These are phyloP conservation scores for Aspergillus tanneri DNA, from an alignment of 2,329 filamentous ascomycete species.

Conservation along the genomic window DNA sequence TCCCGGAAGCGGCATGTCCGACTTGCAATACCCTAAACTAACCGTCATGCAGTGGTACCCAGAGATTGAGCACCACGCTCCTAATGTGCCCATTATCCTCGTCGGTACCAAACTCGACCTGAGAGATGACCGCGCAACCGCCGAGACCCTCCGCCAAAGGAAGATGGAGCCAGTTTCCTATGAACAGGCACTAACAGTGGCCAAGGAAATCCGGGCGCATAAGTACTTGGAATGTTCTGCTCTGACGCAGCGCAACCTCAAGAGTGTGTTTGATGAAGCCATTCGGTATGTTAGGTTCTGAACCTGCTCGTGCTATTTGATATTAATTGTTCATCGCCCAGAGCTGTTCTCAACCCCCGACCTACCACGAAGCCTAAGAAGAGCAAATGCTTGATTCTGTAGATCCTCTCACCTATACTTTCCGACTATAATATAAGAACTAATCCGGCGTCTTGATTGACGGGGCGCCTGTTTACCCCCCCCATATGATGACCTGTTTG, in stretches of 20 bases:
- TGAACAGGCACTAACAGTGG: slow-evolving; percentile 82
- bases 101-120: slow-evolving; percentile 97
- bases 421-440: slow-evolving; percentile 40
- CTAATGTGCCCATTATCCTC: slow-evolving; percentile 91
- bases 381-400: slow-evolving; percentile 50
- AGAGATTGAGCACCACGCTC: slow-evolving; percentile 95
- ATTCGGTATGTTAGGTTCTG: slow-evolving; percentile 69
- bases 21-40: slow-evolving; percentile 5
- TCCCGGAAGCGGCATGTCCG: not conserved
- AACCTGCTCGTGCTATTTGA: not conserved
- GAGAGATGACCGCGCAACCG: slow-evolving; percentile 79
- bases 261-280: slow-evolving; percentile 98
- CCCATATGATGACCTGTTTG: slow-evolving; percentile 26
- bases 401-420: slow-evolving; percentile 26
- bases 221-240: slow-evolving; percentile 99
- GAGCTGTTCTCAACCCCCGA: slow-evolving; percentile 51
- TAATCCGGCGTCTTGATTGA: slow-evolving; percentile 39
- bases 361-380: slow-evolving; percentile 47
- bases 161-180: slow-evolving; percentile 97
- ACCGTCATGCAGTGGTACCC: slow-evolving; percentile 74
- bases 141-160: slow-evolving; percentile 80
- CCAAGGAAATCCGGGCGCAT: slow-evolving; percentile 91
- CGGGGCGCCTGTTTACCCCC: slow-evolving; percentile 24
- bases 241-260: slow-evolving; percentile 91
- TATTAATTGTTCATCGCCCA: slow-evolving; percentile 20